Percentiles rank a stretch among this genome's conserved stretches.
phyloP scores from a whole-genome alignment of 805 yeast genomes.

The Komagataella pastoris region DNA sequence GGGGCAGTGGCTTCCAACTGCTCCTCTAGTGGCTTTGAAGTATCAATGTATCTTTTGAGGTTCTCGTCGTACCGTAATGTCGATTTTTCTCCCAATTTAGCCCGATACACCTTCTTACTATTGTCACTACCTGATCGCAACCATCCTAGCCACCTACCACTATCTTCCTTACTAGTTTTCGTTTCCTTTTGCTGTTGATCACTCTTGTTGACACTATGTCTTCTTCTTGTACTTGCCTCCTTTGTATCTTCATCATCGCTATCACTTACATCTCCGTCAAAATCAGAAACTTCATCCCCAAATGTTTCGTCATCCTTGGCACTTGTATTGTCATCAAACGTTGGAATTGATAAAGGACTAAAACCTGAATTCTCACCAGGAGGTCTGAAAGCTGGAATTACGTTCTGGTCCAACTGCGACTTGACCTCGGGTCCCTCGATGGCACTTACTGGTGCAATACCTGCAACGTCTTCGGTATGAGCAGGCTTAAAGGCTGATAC shows the following conservation, averaged over 20 bases:
- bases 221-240: conserved; percentile 6
- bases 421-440: conserved; percentile 14
- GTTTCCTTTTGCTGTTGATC: conserved; percentile 7
- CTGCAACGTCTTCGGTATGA: not conserved
- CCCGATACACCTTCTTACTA: conserved; percentile 58
- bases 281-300: conserved; percentile 25
- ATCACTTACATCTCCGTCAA: conserved; percentile 31
- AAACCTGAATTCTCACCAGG: not conserved
- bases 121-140: conserved; percentile 41
- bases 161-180: conserved; percentile 12
- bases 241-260: conserved; percentile 27
- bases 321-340: conserved; percentile 5
- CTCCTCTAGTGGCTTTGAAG: conserved; percentile 52
- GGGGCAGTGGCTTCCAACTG: conserved; percentile 39
- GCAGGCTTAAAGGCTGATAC: not conserved
- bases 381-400: not conserved
- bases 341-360: conserved; percentile 15
- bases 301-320: not conserved
- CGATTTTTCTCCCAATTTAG: conserved; percentile 74
- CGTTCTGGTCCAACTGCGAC: conserved; percentile 4
- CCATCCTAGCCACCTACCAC: conserved; percentile 47
- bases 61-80: conserved; percentile 72
- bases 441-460: conserved; percentile 9
- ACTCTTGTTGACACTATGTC: conserved; percentile 5
- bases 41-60: conserved; percentile 77